Conservation (phyloP, 2,329 filamentous ascomycete genomes). For the Aspergillus sergii region DNA sequence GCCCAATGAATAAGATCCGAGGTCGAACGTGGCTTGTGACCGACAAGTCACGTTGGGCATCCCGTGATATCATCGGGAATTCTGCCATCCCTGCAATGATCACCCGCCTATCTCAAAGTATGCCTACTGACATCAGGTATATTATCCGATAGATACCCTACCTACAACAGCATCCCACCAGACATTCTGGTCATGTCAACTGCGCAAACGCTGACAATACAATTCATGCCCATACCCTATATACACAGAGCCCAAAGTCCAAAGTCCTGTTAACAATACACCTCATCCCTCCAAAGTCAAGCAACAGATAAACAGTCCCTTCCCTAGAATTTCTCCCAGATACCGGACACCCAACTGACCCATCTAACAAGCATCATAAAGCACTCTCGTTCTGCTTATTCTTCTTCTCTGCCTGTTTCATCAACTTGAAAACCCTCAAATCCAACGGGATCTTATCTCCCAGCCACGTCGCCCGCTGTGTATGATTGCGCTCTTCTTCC, state of each 20-base stretch:
- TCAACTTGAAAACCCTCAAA: constrained; percentile 39
- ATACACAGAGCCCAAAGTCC: not conserved
- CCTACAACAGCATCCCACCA: not conserved
- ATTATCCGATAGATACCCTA: not conserved
- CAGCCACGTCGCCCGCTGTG: constrained; percentile 48
- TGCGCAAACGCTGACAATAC: not conserved
- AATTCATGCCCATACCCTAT: not conserved
- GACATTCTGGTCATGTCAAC: not conserved
- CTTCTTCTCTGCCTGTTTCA: constrained; percentile 27
- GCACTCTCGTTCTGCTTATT: constrained; percentile 11
- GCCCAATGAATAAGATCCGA: not conserved
- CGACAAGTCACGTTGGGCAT: not conserved
- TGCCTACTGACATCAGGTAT: not conserved
- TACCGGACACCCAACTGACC: no score
- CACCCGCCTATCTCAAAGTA: not conserved
- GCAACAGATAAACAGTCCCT: not conserved
- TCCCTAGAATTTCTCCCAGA: no score
- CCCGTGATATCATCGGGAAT: constrained; percentile 3
- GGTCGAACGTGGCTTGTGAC: constrained; percentile 3
- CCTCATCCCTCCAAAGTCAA: no score
- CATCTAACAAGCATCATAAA: not conserved
- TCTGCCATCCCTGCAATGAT: not conserved
- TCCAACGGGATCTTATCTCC: constrained; percentile 50
- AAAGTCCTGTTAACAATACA: not conserved
- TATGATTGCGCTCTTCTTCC: constrained; percentile 57